Base-by-base conservation (phyloP, 176 grass and related monocot species). In the Oryza australiensis region DNA sequence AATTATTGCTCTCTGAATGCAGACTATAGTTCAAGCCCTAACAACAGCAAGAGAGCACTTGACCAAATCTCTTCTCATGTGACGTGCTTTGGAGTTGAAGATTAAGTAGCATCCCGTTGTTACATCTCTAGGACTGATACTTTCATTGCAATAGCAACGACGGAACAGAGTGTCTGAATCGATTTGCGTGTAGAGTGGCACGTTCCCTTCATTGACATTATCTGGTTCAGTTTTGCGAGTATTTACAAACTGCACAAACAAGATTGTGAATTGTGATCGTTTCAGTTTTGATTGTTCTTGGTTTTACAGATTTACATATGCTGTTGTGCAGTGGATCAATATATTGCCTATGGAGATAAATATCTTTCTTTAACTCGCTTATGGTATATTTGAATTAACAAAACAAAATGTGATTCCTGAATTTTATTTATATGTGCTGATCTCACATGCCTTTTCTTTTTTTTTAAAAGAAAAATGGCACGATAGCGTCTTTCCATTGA, bases 31-130 rank as follows among this genome's bases (percentile, higher is more conserved):
- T 74, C 91, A 93, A 72, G 96, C 96, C 16, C 77, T 99, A 66
- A 94, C 93, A 14, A 90, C 89, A 66, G 93, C 93, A 75, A 90
- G 93, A 85, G 93, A 99, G 42, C 96, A 99, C 87, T 85, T 95
- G 1, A 83, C 96, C 45, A 99, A 94, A 75, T 98, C 96, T 86
- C 96, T 95, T 90, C 89, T 95, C 18, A 99, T 93, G 82, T 99
- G 87, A 99, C 82, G 30, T 64, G 80, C 12, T 69, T 83, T 42
- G 12, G 40, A 34, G 63, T 1, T 8, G 74, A 62, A 74, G 35
- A 41, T 38, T 62, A 13, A 42, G 8, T 79, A 65, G 46, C 65
- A 69, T 69, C 53, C 42, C 11, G 34, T 40, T 63, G 13, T 53
- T 74, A 62, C 43, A 23, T 75, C 24, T 55, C 13, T 6, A 18